phyloP scores from a whole-genome alignment of 441 rosid genomes.

The Hura crepitans region DNA sequence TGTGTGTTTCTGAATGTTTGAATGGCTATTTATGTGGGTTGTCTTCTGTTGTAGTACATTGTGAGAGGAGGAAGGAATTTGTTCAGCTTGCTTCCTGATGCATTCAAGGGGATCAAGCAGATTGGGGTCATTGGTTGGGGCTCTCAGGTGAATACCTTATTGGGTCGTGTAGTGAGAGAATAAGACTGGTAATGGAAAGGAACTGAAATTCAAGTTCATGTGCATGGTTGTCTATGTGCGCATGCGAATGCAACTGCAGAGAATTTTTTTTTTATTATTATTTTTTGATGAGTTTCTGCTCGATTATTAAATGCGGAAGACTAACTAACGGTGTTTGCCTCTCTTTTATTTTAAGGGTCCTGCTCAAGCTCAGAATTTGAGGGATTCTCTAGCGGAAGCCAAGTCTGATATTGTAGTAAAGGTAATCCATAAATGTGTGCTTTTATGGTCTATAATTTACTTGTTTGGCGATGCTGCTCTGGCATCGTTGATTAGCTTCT shows the following conservation, averaged over 20 bases:
- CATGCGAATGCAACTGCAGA: too few relatives aligned
- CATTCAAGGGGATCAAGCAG: conserved; percentile 83
- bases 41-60: conserved; percentile 29
- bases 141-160: conserved; percentile 50
- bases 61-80: conserved; percentile 86
- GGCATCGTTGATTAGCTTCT: background rate
- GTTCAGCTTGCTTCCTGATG: conserved; percentile 70
- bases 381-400: conserved; percentile 84
- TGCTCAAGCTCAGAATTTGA: conserved; percentile 90
- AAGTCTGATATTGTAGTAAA: conserved; percentile 75
- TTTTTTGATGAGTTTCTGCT: too few relatives aligned
- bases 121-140: conserved; percentile 97
- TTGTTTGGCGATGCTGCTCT: background rate
- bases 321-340: background rate
- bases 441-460: background rate
- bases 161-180: background rate
- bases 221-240: too few relatives aligned
- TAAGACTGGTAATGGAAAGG: background rate
- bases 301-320: background rate
- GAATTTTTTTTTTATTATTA: too few relatives aligned
- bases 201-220: background rate
- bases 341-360: conserved; percentile 50
- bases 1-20: background rate
- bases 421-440: conserved; percentile 27
- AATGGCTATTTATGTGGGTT: background rate